Percentiles rank a stretch among this genome's conserved stretches.
Conservation (phyloP, 1,284 basidiomycete species). For the Salmacisia buchloeana region DNA sequence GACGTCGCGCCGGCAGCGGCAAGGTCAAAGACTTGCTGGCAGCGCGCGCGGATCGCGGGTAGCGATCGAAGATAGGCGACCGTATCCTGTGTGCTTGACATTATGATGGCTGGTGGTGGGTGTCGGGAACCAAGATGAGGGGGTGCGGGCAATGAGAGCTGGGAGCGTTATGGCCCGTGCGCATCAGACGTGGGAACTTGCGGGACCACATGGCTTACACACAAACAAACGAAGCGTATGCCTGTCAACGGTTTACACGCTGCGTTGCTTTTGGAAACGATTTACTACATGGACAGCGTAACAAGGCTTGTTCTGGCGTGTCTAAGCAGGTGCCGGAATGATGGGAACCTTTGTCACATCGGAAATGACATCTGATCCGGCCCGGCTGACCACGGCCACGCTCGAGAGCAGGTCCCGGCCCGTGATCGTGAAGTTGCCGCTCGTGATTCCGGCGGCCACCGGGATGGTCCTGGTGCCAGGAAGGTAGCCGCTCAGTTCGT, state of each 20-base stretch:
- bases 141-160: no score
- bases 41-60: constrained; percentile 78
- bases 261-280: no score
- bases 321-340: no score
- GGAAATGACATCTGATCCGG: background rate
- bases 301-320: no score
- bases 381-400: background rate
- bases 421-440: background rate
- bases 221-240: no score
- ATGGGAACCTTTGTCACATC: background rate
- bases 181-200: no score
- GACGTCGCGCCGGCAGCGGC: constrained; percentile 60
- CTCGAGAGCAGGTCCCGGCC: background rate
- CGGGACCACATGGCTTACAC: no score
- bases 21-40: constrained; percentile 69
- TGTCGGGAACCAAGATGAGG: no score
- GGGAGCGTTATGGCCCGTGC: no score
- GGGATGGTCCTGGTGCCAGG: constrained; percentile 2
- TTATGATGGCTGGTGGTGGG: no score
- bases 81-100: background rate
- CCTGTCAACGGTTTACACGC: no score
- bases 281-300: no score
- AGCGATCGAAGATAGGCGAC: constrained; percentile 67
- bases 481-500: background rate
- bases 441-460: background rate